Evolutionary conservation across 2,329 filamentous ascomycete genomes (phyloP), one percentile per base, ranked within the genome.

Genomic region (Pyricularia sp.): DNA sequence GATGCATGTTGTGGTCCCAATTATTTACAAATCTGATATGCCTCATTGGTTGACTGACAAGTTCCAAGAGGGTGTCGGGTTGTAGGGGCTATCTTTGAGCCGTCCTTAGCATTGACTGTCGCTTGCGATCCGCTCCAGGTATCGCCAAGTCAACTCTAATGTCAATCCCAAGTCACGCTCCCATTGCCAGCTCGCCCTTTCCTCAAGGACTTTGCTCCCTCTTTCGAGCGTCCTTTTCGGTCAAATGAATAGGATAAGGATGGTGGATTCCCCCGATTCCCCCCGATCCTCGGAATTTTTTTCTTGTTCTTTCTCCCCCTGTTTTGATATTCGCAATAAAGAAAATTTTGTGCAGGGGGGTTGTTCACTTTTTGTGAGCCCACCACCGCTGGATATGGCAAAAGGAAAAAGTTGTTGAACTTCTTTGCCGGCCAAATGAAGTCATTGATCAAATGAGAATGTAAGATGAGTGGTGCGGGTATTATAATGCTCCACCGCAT

Each of bases 201-300:
- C 59, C 59, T 28, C 25, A 5, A 30, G 25, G 25, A 26, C 26
- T 28, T 28, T 28, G 25, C 2, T 63, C 59, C 4, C 25, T 63
- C 59, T 28, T 63, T 17, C 59, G 26, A 30, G 59, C 14, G 14
- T 63, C 58, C n/a, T 63, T 63, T 28, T 23, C 59, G 25, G 25
- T 17, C 12, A 5, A 50, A 50, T n/a, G 42, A 12, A 63, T 63
- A 63, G 26, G 25, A 36, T 36, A 59, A n/a, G 23, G 58, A 63
- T 28, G 23, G 59, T 63, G 26, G 58, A 61, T 10, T 61, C 58
- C 26, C 42, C n/a, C 17, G 42, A 17, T 50, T 50, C 42, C 42
- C 33, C 42, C 42, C 42, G 42, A 50, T 50, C 42, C 42, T 50
- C 17, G 20, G 33, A 14, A 12, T 61, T 71, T 65, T 65, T 65